Base-by-base conservation (phyloP, 2,329 filamentous ascomycete species). In the Thelonectria blattea region DNA sequence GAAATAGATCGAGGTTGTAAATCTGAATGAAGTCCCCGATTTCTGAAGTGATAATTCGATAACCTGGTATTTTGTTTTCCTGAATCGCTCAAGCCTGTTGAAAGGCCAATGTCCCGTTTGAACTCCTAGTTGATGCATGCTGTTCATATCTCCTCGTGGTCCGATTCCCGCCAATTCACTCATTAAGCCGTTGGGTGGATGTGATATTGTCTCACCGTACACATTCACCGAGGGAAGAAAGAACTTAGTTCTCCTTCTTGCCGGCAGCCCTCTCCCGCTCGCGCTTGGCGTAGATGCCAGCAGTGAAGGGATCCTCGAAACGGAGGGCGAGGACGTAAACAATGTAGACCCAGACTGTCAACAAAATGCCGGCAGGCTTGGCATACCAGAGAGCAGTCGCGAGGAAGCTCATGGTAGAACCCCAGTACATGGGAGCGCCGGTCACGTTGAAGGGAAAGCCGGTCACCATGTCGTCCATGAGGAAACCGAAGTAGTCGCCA, bases 401-500 rank as follows among this genome's bases (percentile, higher is more conserved):
- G 58, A 98, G 79, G 79, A 99, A 99, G 79, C 90, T 94, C 84
- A 96, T 84, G 22, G 94, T 95, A 63, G 89, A 92, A 60, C 95
- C 95, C 80, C 93, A 91, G 82, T 99, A 99, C 95, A 99, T 99
- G 64, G 95, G 95, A 53, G 92, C 90, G 66, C 88, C 86, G 56
- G 90, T 93, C 62, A 98, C 85, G 77, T 91, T 98, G 84, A 99
- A 99, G 2, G 95, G 95, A 75, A 99, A 99, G 14, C 91, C 90
- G 12, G 93, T 96, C 53, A 99, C 93, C 71, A 94, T 94, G 68
- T 90, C 81, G 74, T 98, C 94, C 93, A 97, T 96, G 67, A 99
- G 83, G 75, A 98, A 97, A 69, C 95, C 95, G 75, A 98, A 99
- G 83, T 99, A 99, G 81, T 99, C 95, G 69, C 95, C 95, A 37